phyloP scores from a whole-genome alignment of 495 filamentous ascomycete species.

The Jackrogersella minutella region DNA sequence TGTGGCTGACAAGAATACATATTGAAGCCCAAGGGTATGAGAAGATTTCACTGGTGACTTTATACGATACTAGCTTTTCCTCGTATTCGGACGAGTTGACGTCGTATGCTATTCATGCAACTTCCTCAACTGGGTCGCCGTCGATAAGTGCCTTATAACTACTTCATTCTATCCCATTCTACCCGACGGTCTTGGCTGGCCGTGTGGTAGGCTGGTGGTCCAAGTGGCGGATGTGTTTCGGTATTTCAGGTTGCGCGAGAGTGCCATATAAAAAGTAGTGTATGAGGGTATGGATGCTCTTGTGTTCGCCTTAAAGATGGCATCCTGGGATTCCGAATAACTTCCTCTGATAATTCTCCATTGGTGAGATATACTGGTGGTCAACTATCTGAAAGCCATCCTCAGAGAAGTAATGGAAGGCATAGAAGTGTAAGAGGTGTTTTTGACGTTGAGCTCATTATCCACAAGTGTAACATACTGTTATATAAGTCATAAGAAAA shows the following conservation, averaged over 20 bases:
- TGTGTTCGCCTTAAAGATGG: neutral
- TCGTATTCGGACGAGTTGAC: neutral
- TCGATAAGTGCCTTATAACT: neutral
- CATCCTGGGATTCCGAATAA: neutral
- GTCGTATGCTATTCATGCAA: neutral
- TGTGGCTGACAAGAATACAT: neutral
- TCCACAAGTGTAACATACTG: neutral
- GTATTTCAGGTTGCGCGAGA: neutral
- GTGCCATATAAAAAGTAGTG: slow-evolving; percentile 1
- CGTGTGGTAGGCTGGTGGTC: neutral
- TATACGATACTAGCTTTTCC: neutral
- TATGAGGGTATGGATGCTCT: neutral
- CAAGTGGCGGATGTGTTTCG: neutral
- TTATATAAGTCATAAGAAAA: too few relatives aligned
- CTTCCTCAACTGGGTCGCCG: neutral
- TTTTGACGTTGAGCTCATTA: neutral
- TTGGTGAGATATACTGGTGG: neutral
- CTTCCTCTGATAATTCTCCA: neutral
- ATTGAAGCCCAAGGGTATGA: neutral
- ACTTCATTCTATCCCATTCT: neutral
- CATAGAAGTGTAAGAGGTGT: neutral
- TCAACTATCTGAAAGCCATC: too few relatives aligned
- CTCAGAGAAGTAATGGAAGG: neutral
- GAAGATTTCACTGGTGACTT: too few relatives aligned
- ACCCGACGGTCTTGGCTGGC: slow-evolving; percentile 1